phyloP scores from a whole-genome alignment of 805 yeast species.

The Maudiozyma pseudohumilis region DNA sequence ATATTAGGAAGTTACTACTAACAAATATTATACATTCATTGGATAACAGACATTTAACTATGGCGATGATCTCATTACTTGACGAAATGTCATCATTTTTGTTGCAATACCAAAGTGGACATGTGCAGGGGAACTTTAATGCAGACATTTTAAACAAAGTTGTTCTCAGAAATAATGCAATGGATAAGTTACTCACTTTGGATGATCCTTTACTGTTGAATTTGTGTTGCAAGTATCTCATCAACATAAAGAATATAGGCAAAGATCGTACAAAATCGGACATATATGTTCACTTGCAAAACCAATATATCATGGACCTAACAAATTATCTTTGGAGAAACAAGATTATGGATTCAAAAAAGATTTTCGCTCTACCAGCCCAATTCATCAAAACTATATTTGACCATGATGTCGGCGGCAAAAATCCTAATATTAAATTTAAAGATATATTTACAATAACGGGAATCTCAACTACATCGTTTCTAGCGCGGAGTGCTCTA shows the following conservation, averaged over 20 bases:
- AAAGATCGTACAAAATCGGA: slow-evolving; percentile 9
- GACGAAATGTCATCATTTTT: slow-evolving; percentile 4
- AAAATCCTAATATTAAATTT: slow-evolving; percentile 4
- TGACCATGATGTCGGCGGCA: slow-evolving; percentile 10
- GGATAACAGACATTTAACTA: slow-evolving; percentile 12
- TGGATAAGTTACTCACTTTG: slow-evolving; percentile 12
- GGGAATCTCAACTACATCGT: slow-evolving; percentile 21
- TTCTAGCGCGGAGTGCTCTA: slow-evolving; percentile 7
- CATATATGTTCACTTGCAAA: slow-evolving; percentile 15
- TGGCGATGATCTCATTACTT: slow-evolving; percentile 7
- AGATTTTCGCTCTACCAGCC: slow-evolving; percentile 17
- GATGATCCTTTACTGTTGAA: slow-evolving; percentile 21
- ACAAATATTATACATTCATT: slow-evolving; percentile 7
- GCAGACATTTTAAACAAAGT: slow-evolving; percentile 8
- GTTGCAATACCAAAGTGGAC: neutral
- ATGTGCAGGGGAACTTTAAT: neutral
- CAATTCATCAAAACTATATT: slow-evolving; percentile 13
- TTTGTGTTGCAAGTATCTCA: slow-evolving; percentile 17
- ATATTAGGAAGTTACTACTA: slow-evolving; percentile 10
- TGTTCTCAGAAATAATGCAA: slow-evolving; percentile 9
- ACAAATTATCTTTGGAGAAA: slow-evolving; percentile 27
- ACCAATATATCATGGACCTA: slow-evolving; percentile 20
- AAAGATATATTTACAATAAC: slow-evolving; percentile 16
- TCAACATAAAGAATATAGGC: slow-evolving; percentile 9
- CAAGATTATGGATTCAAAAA: slow-evolving; percentile 12